These are phyloP conservation scores for Aspergillus sp. DNA, from an alignment of 2,329 filamentous ascomycete genomes.

Conservation along the genomic window DNA sequence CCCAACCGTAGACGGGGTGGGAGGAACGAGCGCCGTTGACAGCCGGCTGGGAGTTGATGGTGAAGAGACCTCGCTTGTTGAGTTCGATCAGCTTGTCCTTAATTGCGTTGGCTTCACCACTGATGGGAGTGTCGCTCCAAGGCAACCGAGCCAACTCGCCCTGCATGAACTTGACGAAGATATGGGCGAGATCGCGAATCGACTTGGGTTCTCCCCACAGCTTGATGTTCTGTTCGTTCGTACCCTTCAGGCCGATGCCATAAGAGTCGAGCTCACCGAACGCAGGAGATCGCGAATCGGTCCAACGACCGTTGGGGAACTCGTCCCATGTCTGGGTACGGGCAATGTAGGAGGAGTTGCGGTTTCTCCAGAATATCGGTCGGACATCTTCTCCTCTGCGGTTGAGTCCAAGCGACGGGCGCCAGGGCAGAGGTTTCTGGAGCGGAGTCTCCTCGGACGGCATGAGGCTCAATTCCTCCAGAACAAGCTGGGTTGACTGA, in stretches of 20 bases:
- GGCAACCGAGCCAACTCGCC: slow-evolving; percentile 78
- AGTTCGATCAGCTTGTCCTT: slow-evolving; percentile 73
- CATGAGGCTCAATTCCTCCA: slow-evolving; percentile 82
- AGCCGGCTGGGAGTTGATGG: slow-evolving; percentile 96
- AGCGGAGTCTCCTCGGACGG: slow-evolving; percentile 74
- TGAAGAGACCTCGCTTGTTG: slow-evolving; percentile 83
- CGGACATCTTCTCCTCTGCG: slow-evolving; percentile 92
- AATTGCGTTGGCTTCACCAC: slow-evolving; percentile 76
- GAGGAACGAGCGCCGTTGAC: slow-evolving; percentile 88
- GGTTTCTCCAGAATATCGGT: slow-evolving; percentile 97
- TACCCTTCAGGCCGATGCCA: slow-evolving; percentile 87
- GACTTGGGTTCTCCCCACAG: slow-evolving; percentile 86
- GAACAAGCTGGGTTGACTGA: slow-evolving; percentile 86
- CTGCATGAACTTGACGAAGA: slow-evolving; percentile 83
- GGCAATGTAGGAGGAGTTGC: slow-evolving; percentile 91
- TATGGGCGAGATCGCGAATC: slow-evolving; percentile 72
- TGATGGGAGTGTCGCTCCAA: slow-evolving; percentile 90
- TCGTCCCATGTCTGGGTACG: slow-evolving; percentile 99
- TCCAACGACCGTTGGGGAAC: slow-evolving; percentile 98
- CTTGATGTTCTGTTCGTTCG: slow-evolving; percentile 92
- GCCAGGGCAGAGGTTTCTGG: slow-evolving; percentile 92
- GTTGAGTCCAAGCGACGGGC: slow-evolving; percentile 85
- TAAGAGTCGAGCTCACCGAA: slow-evolving; percentile 95
- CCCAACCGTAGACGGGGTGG: slow-evolving; percentile 88
- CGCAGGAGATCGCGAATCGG: slow-evolving; percentile 90